phyloP scores from a whole-genome alignment of 495 filamentous ascomycete species.

The Lophiostoma macrostomum region DNA sequence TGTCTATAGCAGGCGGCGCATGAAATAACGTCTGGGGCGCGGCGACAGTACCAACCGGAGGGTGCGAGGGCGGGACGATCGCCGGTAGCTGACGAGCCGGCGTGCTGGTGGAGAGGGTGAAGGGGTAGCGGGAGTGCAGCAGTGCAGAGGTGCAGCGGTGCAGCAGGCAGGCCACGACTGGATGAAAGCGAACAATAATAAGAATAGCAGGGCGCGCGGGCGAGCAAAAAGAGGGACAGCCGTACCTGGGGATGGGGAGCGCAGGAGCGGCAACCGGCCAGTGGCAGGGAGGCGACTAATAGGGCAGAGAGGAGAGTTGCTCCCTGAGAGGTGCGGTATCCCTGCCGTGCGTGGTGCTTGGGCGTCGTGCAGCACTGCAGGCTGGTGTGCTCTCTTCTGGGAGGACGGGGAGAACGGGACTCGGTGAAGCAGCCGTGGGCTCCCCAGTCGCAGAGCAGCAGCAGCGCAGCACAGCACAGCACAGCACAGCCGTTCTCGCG shows the following conservation, averaged over 20 bases:
- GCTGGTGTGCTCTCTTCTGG: too few relatives aligned
- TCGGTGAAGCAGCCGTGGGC: too few relatives aligned
- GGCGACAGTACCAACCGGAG: conserved; percentile 9
- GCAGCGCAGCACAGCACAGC: too few relatives aligned
- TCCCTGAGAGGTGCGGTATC: conserved; percentile 15
- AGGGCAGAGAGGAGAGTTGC: background rate
- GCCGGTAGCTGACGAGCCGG: conserved; percentile 10
- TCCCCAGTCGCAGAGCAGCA: too few relatives aligned
- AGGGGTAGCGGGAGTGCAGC: too few relatives aligned
- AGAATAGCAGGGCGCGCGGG: conserved; percentile 4
- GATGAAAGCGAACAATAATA: background rate
- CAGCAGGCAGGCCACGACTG: background rate
- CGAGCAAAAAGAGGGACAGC: background rate
- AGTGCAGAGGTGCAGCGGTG: background rate
- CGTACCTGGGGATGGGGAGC: background rate
- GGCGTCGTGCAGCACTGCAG: too few relatives aligned
- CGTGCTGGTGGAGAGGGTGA: background rate
- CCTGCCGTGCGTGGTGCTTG: background rate
- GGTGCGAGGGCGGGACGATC: conserved; percentile 15
- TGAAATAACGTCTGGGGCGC: background rate
- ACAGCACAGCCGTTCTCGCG: too few relatives aligned
- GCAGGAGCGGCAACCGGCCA: background rate
- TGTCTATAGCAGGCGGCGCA: background rate
- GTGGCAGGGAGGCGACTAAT: conserved; percentile 4
- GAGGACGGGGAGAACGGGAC: too few relatives aligned